Evolutionary conservation across 192 early-diverging fungal genomes (phyloP).

Genomic region (Tieghemiomyces parasiticus): DNA sequence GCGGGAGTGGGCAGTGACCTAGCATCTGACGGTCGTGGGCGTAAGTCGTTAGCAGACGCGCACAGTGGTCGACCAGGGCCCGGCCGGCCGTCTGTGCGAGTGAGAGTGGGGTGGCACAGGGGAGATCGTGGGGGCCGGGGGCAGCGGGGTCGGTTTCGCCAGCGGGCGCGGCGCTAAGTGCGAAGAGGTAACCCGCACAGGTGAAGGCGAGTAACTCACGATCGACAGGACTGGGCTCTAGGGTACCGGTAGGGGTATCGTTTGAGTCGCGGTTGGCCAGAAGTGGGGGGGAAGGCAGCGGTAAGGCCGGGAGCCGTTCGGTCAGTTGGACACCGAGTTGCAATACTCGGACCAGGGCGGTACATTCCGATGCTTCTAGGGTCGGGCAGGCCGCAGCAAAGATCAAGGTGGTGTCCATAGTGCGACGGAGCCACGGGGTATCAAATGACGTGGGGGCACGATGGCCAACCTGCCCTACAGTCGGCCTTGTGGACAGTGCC

Average conservation of each 20-base stretch:
- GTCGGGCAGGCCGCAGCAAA: background rate
- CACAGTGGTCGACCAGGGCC: background rate
- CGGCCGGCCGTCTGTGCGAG: background rate
- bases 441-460: background rate
- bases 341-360: background rate
- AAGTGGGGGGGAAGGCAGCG: background rate
- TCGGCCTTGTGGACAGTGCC: no score
- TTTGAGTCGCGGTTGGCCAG: background rate
- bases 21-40: background rate
- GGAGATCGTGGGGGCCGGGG: background rate
- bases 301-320: background rate
- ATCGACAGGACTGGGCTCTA: background rate
- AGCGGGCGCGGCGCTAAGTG: background rate
- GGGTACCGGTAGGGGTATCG: background rate
- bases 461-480: no score
- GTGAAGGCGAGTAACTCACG: conserved; percentile 2
- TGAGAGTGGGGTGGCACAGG: background rate
- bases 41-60: background rate
- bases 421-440: background rate
- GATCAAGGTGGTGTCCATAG: background rate
- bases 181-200: conserved; percentile 3
- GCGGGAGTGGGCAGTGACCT: conserved; percentile 4
- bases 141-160: no score
- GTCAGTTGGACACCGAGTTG: background rate
- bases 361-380: background rate